Conservation (phyloP, 73 alveolate species). For the Tetrahymena elliotti region DNA sequence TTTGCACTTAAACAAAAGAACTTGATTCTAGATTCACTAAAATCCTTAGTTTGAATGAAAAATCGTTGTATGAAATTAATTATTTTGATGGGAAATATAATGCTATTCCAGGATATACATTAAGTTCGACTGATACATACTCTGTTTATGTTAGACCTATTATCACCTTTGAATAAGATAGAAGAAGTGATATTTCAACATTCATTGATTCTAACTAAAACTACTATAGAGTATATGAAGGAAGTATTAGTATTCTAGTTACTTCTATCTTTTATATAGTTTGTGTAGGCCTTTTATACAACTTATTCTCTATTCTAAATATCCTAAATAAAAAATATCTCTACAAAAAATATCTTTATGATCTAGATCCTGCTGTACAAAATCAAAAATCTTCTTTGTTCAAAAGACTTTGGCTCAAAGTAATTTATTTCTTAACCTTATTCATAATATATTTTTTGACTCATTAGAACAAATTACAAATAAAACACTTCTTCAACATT, state of each 20-base stretch:
- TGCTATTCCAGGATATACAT: background rate
- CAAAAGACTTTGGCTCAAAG: background rate
- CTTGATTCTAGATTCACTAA: background rate
- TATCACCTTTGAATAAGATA: background rate
- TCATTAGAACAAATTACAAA: too few species aligned
- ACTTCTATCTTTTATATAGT: background rate
- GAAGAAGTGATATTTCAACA: background rate
- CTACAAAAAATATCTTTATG: background rate
- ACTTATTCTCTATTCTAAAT: background rate
- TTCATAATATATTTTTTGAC: too few species aligned
- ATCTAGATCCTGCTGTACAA: background rate
- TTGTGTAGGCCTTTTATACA: background rate
- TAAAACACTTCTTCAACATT: too few species aligned
- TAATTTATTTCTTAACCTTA: background rate
- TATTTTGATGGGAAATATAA: background rate
- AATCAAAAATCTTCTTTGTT: background rate
- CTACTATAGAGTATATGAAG: background rate
- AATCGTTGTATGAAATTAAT: background rate
- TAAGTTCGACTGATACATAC: background rate
- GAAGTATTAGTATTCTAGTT: background rate
- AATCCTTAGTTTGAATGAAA: background rate
- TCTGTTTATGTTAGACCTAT: background rate
- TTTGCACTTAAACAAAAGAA: background rate
- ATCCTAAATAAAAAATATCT: background rate
- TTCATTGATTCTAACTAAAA: background rate